Evolutionary conservation across 2,329 filamentous ascomycete genomes (phyloP), one percentile per base, ranked within the genome.

Genomic region (Apiospora phragmitis): DNA sequence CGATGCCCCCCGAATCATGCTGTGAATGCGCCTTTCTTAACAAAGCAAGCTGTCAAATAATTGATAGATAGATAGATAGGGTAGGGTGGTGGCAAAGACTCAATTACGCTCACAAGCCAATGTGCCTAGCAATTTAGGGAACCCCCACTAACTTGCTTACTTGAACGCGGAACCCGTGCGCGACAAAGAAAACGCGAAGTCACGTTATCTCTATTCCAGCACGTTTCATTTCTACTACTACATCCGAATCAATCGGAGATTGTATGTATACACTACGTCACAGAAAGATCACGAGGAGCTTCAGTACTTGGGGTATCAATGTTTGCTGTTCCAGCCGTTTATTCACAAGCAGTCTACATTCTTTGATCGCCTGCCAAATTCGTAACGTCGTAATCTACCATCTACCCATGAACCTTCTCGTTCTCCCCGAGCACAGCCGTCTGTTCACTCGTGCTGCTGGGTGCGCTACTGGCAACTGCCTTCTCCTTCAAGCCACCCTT

Each of bases 401-500:
- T 38, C 9, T 62, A 62, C 14, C 18, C 32, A 38, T 62, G 55
- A 24, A 38, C 32, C 55, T 38, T 62, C 29, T 62, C 55, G 8
- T 21, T 35, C 18, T 38, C 55, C 9, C 3, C 18, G 35, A 62
- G 55, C 55, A 62, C 55, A 12, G 18, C 29, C 3, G 55, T n/a
- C 29, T 62, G 29, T 21, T 62, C 55, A 38, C 55, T 62, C 55
- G 55, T 38, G 32, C 55, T 62, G 29, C 55, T 62, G 18, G 55
- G 55, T n/a, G 32, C 55, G 18, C 29, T 65, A n/a, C 68, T n/a
- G 65, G 18, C 4, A 3, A 29, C 26, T 16, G 77, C 76, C 70
- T 77, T 75, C 16, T 71, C 70, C 72, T 78, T 78, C 43, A 77
- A 41, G 24, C 73, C 70, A 68, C 71, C 72, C 16, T 72, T 68